A percentile compares a stretch with the other conserved stretches of the same genome.
Conservation (phyloP, 2,329 filamentous ascomycete genomes). For the Simplicillium sp. region DNA sequence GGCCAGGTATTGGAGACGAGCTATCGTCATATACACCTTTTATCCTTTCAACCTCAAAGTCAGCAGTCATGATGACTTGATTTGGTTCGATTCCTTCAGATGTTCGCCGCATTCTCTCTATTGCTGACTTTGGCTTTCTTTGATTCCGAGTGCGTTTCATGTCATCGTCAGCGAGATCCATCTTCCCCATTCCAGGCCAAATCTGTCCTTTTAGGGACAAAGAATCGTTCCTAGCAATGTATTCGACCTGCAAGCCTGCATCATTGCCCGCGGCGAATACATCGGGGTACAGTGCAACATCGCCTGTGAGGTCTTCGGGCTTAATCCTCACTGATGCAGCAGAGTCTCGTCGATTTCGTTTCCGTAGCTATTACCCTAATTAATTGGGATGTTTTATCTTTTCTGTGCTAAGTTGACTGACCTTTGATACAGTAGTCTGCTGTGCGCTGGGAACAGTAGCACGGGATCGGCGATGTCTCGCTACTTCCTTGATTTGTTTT, state of each 20-base stretch:
- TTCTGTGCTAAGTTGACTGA: not conserved
- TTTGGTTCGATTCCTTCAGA: conserved; percentile 54
- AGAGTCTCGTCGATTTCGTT: conserved; percentile 16
- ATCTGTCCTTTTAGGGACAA: conserved; percentile 57
- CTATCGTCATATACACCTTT: conserved; percentile 49
- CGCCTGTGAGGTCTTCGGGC: conserved; percentile 14
- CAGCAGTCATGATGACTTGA: conserved; percentile 53
- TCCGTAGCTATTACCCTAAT: conserved; percentile 15
- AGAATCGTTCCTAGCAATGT: conserved; percentile 16
- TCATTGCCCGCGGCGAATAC: conserved; percentile 18
- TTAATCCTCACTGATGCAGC: conserved; percentile 14
- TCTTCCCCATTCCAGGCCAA: conserved; percentile 73
- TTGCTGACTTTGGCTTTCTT: conserved; percentile 64
- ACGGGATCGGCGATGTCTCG: conserved; percentile 39
- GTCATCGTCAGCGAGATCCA: conserved; percentile 66
- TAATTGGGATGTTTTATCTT: not conserved
- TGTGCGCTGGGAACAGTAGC: conserved; percentile 14
- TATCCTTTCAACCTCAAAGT: conserved; percentile 38
- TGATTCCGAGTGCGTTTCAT: conserved; percentile 71
- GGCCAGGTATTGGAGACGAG: conserved; percentile 35
- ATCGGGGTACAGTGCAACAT: conserved; percentile 18
- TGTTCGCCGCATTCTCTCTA: conserved; percentile 54
- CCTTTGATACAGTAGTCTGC: conserved; percentile 7
- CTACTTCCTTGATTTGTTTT: conserved; percentile 59
- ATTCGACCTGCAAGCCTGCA: conserved; percentile 17